phyloP scores from a whole-genome alignment of 208 protist species.

The Balamuthia mandrillaris region DNA sequence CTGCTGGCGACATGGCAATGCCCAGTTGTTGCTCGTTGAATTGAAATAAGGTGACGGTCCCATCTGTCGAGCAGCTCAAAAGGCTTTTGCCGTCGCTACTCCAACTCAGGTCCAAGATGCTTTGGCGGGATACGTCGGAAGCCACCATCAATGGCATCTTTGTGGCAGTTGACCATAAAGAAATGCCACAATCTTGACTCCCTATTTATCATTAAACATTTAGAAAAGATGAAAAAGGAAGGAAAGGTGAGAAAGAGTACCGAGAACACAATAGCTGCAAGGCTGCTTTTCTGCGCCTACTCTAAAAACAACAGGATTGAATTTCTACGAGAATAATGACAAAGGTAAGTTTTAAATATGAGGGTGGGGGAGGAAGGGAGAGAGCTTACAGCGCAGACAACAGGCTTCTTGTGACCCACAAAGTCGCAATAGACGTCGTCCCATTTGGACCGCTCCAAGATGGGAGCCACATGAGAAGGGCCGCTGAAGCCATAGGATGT shows the following conservation, averaged over 20 bases:
- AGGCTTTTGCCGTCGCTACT: conserved; percentile 38
- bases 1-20: neutral
- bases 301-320: conserved; percentile 31
- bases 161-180: conserved; percentile 13
- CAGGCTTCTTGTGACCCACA: conserved; percentile 47
- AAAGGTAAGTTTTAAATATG: neutral
- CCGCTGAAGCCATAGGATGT: conserved; percentile 31
- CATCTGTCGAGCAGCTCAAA: conserved; percentile 42
- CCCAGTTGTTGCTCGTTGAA: neutral
- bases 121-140: conserved; percentile 23
- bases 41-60: conserved; percentile 33
- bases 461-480: conserved; percentile 22
- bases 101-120: conserved; percentile 48
- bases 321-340: neutral
- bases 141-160: conserved; percentile 32
- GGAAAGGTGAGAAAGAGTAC: neutral
- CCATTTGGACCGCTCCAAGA: conserved; percentile 35
- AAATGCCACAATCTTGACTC: conserved; percentile 41
- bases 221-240: neutral
- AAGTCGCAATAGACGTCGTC: neutral
- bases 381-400: conserved; percentile 19
- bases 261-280: conserved; percentile 1
- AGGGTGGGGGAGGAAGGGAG: neutral
- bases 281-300: too few relatives aligned
- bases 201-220: neutral